Evolutionary conservation across 2,329 filamentous ascomycete genomes (phyloP), one percentile per base, ranked within the genome.

Genomic region (Ceratocystis albifundus): DNA sequence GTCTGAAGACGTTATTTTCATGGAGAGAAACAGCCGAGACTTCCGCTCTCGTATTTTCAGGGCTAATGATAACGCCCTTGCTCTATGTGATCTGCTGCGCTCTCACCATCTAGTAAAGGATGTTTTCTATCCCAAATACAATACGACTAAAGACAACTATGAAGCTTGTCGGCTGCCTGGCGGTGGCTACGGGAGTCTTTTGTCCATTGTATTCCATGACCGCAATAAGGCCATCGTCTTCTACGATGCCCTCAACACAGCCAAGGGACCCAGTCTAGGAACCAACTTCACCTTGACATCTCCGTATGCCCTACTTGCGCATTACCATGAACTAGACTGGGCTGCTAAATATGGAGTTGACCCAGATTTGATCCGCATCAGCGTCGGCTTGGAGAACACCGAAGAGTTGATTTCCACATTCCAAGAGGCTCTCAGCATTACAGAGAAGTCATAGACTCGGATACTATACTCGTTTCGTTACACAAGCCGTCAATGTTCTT

Each of bases 221-320:
- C 84, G 81, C 66, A 79, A 80, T 36, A 86, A 92, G 69, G 89
- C 93, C 0, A 79, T 90, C 65, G 82, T 84, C 0, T 96, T 97
- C 74, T 96, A 88, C 75, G 91, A 99, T 75, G 81, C 83, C 12
- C 78, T 99, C 17, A 85, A 95, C 69, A 94, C 91, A 1, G 86
- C 90, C 48, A 99, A 99, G 75, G 94, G 94, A 0, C 94, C 94
- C 0, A 96, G 91, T 75, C 79, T 99, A 62, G 94, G 94, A 1
- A 97, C 94, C 0, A 99, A 99, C 75, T 99, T 99, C 74, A 97
- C 94, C 0, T 79, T 99, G 46, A 88, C 88, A 67, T 96, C 88
- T 62, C 94, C 94, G 0, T 99, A 96, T 74, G 90, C 94, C 25
- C 79, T 99, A 44, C 76, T 99, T 41, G 94, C 94, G 3, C 94